A percentile compares a stretch with the other conserved stretches of the same genome.
phyloP scores from a whole-genome alignment of 148 eudicot genomes.

The Chenopodium album region DNA sequence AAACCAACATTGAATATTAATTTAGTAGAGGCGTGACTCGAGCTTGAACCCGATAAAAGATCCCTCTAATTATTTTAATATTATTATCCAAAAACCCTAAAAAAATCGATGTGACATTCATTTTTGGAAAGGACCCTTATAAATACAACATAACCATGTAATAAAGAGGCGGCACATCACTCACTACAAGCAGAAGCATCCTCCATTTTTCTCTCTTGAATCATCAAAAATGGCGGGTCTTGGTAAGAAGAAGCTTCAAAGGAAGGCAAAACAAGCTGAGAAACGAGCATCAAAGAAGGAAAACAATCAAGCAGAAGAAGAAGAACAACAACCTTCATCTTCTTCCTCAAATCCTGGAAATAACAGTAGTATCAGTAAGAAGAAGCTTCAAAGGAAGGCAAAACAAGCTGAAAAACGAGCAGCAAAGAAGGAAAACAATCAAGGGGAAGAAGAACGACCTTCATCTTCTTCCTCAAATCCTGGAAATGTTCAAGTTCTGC shows the following conservation, averaged over 20 bases:
- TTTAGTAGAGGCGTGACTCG: too few species aligned
- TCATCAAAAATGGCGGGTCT: slow-evolving; percentile 1
- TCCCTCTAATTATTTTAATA: too few species aligned
- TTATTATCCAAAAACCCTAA: too few species aligned
- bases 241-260: not conserved
- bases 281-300: not conserved
- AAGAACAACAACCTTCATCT: not conserved
- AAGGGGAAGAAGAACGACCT: not conserved
- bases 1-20: too few species aligned
- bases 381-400: not conserved
- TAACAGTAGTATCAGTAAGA: not conserved
- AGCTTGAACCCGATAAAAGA: too few species aligned
- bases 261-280: not conserved
- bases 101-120: too few species aligned
- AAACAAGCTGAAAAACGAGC: not conserved
- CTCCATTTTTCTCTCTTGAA: not conserved
- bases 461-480: not conserved
- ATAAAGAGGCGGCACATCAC: not conserved
- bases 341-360: not conserved
- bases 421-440: not conserved
- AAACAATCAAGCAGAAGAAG: not conserved
- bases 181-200: not conserved
- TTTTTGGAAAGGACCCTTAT: too few species aligned
- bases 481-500: not conserved
- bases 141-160: too few species aligned